These are phyloP conservation scores for Terfezia boudieri DNA, from an alignment of 495 filamentous ascomycete genomes.

Conservation along the genomic window DNA sequence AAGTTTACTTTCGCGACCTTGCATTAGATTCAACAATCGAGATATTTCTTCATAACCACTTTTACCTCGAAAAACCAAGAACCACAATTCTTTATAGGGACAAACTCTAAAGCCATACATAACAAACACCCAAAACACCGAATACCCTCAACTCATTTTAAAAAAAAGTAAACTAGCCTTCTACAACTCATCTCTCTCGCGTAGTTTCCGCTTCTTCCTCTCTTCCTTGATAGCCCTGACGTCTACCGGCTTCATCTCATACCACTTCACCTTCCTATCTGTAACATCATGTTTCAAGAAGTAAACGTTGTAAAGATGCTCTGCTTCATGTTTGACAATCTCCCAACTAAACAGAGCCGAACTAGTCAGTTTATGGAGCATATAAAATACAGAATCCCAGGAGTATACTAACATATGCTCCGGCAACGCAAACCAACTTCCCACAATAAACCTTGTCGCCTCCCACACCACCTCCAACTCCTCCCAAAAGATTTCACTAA, in stretches of 20 bases:
- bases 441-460: constrained; percentile 40
- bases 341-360: neutral
- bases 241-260: neutral
- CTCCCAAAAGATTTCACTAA: constrained; percentile 35
- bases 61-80: too few relatives aligned
- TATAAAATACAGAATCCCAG: too few relatives aligned
- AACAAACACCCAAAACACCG: too few relatives aligned
- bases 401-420: constrained; percentile 39
- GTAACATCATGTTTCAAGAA: neutral
- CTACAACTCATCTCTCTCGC: neutral
- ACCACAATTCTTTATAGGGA: too few relatives aligned
- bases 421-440: constrained; percentile 47
- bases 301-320: neutral
- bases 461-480: constrained; percentile 41
- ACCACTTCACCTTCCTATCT: neutral
- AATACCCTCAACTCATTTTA: too few relatives aligned
- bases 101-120: too few relatives aligned
- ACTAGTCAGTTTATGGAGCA: too few relatives aligned
- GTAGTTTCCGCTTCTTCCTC: neutral
- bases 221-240: neutral
- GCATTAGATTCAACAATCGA: too few relatives aligned
- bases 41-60: too few relatives aligned
- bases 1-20: too few relatives aligned
- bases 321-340: neutral
- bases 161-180: neutral